phyloP scores from a whole-genome alignment of 208 protist species.

The Leishmania amazonensis region DNA sequence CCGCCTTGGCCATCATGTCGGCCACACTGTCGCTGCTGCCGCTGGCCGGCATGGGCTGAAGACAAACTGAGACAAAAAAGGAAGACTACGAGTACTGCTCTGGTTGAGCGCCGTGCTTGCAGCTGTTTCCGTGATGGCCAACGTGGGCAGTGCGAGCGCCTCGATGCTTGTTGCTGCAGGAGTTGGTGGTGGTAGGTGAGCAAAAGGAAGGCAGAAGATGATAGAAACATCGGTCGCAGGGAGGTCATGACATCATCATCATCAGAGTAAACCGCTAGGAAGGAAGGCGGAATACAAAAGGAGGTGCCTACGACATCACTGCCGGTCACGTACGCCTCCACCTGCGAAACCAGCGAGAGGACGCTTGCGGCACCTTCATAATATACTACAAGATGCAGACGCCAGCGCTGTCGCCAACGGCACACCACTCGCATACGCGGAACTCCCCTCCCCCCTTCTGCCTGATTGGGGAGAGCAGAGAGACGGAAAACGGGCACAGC shows the following conservation, averaged over 20 bases:
- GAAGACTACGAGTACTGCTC: neutral
- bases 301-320: neutral
- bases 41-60: neutral
- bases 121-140: neutral
- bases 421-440: neutral
- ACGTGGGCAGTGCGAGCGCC: neutral
- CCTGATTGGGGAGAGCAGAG: neutral
- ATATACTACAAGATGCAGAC: neutral
- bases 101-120: neutral
- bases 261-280: neutral
- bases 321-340: neutral
- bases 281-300: neutral
- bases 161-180: neutral
- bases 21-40: constrained; percentile 32
- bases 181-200: neutral
- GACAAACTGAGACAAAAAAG: neutral
- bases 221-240: neutral
- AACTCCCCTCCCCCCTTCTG: neutral
- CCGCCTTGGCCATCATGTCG: constrained; percentile 87
- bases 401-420: neutral
- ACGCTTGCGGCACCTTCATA: neutral
- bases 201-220: neutral
- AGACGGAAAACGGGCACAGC: neutral
- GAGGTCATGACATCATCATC: neutral
- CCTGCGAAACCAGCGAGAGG: neutral